Evolutionary conservation across 805 yeast genomes (phyloP).

Genomic region (Barnettozyma wickerhamii): DNA sequence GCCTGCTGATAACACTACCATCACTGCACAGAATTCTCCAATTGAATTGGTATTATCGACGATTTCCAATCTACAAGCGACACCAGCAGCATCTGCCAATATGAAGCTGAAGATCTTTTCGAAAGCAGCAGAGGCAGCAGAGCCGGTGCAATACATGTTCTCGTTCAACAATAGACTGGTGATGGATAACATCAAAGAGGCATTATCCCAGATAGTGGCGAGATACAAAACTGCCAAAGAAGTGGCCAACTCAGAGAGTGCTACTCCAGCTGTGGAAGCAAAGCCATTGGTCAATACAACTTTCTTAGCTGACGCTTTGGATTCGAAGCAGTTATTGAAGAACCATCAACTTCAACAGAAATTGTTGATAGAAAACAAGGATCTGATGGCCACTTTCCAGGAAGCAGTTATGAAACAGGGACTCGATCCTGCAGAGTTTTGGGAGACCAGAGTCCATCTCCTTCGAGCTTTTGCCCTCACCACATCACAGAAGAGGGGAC

Average conservation of each 20-base stretch:
- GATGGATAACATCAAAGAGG: conserved; percentile 68
- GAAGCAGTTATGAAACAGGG: conserved; percentile 81
- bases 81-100: conserved; percentile 61
- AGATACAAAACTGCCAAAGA: conserved; percentile 43
- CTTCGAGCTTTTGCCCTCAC: conserved; percentile 84
- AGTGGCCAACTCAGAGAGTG: conserved; percentile 19
- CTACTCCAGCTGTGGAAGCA: conserved; percentile 17
- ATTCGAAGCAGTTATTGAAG: conserved; percentile 54
- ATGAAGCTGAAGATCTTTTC: conserved; percentile 60
- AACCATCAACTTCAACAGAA: conserved; percentile 78
- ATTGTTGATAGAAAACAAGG: conserved; percentile 63
- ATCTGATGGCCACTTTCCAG: conserved; percentile 69
- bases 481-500: conserved; percentile 81
- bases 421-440: conserved; percentile 76
- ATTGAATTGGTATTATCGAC: conserved; percentile 38
- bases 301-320: conserved; percentile 42
- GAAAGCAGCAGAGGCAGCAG: conserved; percentile 32
- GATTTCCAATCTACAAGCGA: conserved; percentile 55
- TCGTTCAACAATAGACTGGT: conserved; percentile 68
- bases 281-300: conserved; percentile 33
- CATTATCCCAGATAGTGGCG: conserved; percentile 64
- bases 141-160: conserved; percentile 36
- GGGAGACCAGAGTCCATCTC: conserved; percentile 78
- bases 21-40: conserved; percentile 9
- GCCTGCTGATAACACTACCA: conserved; percentile 45